A percentile compares a stretch with the other conserved stretches of the same genome.
Conservation (phyloP, 2,329 filamentous ascomycete genomes). For the Seiridium unicorne region DNA sequence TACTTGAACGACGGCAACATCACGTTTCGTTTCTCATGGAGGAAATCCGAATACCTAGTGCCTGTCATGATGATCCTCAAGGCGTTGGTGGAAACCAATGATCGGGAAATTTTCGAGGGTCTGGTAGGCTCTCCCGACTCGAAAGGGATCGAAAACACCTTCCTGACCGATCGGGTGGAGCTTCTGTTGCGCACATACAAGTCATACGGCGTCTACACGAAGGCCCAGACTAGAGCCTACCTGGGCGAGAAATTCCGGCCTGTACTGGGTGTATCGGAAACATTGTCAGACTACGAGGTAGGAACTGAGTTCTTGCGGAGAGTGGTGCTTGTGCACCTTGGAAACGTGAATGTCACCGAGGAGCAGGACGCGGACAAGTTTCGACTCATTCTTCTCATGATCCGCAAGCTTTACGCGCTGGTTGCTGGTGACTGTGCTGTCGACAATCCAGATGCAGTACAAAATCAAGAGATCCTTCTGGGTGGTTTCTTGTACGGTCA, state of each 20-base stretch:
- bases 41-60: constrained; percentile 95
- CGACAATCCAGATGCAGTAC: constrained; percentile 95
- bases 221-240: constrained; percentile 78
- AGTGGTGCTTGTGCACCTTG: constrained; percentile 88
- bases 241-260: constrained; percentile 89
- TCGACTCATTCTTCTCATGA: constrained; percentile 91
- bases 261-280: constrained; percentile 80
- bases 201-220: constrained; percentile 79
- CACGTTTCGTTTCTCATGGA: constrained; percentile 96
- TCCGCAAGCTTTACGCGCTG: constrained; percentile 88
- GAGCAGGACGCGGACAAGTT: constrained; percentile 90
- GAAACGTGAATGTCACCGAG: constrained; percentile 79
- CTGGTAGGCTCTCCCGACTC: constrained; percentile 76
- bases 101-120: constrained; percentile 94
- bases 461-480: constrained; percentile 92
- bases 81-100: constrained; percentile 91
- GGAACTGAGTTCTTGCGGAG: constrained; percentile 88
- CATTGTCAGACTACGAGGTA: constrained; percentile 82
- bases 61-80: constrained; percentile 97
- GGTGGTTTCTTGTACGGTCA: constrained; percentile 93
- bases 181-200: constrained; percentile 92
- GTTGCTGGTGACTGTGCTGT: constrained; percentile 89
- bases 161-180: constrained; percentile 92
- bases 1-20: constrained; percentile 95
- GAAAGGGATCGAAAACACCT: constrained; percentile 81